These are phyloP conservation scores for Neostapfia colusana DNA, from an alignment of 176 grass and related monocot genomes.

Conservation along the genomic window DNA sequence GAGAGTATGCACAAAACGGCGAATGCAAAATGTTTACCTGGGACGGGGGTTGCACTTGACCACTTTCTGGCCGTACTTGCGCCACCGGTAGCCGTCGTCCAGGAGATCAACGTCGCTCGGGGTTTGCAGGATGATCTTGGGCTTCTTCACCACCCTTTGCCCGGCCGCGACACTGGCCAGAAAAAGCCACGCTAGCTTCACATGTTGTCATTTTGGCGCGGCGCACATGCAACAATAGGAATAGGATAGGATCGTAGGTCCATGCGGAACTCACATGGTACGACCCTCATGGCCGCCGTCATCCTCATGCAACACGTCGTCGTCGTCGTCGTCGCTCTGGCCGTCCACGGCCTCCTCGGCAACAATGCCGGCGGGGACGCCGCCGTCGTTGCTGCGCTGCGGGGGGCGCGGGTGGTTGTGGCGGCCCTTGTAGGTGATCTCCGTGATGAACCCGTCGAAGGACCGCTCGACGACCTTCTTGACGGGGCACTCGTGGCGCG, in stretches of 20 bases:
- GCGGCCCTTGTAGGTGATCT: conserved; percentile 84
- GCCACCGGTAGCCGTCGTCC: conserved; percentile 63
- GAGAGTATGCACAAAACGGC: background rate
- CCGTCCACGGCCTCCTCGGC: conserved; percentile 4
- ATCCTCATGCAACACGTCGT: conserved; percentile 25
- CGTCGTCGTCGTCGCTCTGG: conserved; percentile 20
- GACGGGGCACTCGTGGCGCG: conserved; percentile 53
- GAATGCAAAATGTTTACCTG: conserved; percentile 31
- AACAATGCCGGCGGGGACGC: background rate
- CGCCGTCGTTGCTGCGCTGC: background rate
- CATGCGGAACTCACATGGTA: conserved; percentile 4
- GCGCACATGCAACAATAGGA: background rate
- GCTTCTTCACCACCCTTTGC: conserved; percentile 52
- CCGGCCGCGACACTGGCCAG: conserved; percentile 30
- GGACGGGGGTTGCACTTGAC: conserved; percentile 63
- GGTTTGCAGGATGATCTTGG: conserved; percentile 57
- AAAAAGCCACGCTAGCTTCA: background rate
- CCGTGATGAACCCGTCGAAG: conserved; percentile 63
- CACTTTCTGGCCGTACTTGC: conserved; percentile 62
- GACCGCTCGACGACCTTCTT: conserved; percentile 84
- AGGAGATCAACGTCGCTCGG: conserved; percentile 57
- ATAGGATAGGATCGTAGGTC: too few relatives aligned
- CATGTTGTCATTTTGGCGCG: background rate
- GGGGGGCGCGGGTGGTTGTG: conserved; percentile 53
- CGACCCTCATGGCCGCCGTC: conserved; percentile 13